phyloP scores from a whole-genome alignment of 202 grass and related monocot genomes.

The Thinopyrum obtusiflorum region DNA sequence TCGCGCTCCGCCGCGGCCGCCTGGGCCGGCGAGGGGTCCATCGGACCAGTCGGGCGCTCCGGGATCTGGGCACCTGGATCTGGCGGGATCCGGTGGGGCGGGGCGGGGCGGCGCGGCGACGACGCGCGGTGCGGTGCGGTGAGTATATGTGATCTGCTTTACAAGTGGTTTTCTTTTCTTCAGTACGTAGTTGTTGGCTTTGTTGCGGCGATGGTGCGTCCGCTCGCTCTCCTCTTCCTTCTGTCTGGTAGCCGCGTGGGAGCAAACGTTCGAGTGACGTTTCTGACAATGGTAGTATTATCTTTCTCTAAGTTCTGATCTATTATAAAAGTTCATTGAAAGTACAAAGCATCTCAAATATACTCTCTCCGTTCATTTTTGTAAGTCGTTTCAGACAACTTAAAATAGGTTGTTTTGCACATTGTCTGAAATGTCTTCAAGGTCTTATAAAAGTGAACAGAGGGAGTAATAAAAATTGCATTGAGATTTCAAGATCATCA shows the following conservation, averaged over 20 bases:
- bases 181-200: not conserved
- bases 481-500: too few species aligned
- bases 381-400: too few species aligned
- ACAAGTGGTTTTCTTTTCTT: slow-evolving; percentile 35
- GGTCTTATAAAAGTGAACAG: too few species aligned
- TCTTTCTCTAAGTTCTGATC: too few species aligned
- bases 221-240: slow-evolving; percentile 16
- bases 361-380: too few species aligned
- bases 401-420: too few species aligned
- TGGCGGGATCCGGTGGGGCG: slow-evolving; percentile 20
- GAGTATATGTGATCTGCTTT: slow-evolving; percentile 31
- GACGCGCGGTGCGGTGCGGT: slow-evolving; percentile 18
- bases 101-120: not conserved
- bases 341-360: too few species aligned
- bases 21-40: slow-evolving; percentile 57
- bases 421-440: too few species aligned
- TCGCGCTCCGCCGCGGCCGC: slow-evolving; percentile 63
- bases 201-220: slow-evolving; percentile 3
- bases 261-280: not conserved
- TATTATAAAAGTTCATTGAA: too few species aligned
- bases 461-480: too few species aligned
- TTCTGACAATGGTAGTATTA: too few species aligned
- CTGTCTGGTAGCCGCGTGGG: not conserved
- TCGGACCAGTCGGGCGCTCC: slow-evolving; percentile 1
- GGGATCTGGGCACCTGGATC: slow-evolving; percentile 47